phyloP scores from a whole-genome alignment of 768 basidiomycete species.

The Phaeolepiota aurea region DNA sequence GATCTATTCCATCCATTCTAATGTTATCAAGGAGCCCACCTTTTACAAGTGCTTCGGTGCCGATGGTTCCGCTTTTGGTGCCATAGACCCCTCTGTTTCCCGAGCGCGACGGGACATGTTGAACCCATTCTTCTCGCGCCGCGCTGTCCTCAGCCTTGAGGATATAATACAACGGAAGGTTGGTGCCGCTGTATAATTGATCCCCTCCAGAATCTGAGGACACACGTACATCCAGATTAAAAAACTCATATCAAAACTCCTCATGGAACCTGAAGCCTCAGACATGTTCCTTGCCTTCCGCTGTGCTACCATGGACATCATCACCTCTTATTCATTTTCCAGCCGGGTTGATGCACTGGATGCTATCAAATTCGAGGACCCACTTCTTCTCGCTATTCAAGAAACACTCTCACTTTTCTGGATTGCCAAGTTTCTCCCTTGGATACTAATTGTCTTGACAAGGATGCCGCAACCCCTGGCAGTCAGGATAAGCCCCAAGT shows the following conservation, averaged over 20 bases:
- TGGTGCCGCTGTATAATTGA: not conserved
- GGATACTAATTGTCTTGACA: slow-evolving; percentile 9
- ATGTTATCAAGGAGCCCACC: slow-evolving; percentile 27
- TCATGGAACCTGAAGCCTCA: slow-evolving; percentile 12
- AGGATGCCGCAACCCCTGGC: slow-evolving; percentile 9
- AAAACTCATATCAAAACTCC: slow-evolving; percentile 15
- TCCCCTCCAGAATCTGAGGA: not conserved
- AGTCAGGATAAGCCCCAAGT: slow-evolving; percentile 2
- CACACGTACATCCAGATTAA: slow-evolving; percentile 18
- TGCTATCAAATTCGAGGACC: slow-evolving; percentile 22
- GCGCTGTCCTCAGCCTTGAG: slow-evolving; percentile 27
- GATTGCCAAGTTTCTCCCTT: slow-evolving; percentile 23
- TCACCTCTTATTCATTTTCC: slow-evolving; percentile 32
- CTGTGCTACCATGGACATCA: slow-evolving; percentile 32
- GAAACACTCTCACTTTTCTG: slow-evolving; percentile 18
- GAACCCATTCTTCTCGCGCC: slow-evolving; percentile 27
- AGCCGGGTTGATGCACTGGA: slow-evolving; percentile 21
- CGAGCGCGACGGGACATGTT: slow-evolving; percentile 22
- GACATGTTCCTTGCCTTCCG: slow-evolving; percentile 33
- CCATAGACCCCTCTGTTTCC: slow-evolving; percentile 22
- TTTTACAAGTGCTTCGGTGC: slow-evolving; percentile 30
- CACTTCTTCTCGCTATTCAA: slow-evolving; percentile 23
- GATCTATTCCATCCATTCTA: slow-evolving; percentile 25
- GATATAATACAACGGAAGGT: slow-evolving; percentile 21
- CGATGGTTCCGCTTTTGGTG: slow-evolving; percentile 24